Percentiles rank a stretch among this genome's conserved stretches.
Evolutionary conservation across 2,329 filamentous ascomycete species (phyloP).

Genomic region (Pseudogymnoascus sp.): DNA sequence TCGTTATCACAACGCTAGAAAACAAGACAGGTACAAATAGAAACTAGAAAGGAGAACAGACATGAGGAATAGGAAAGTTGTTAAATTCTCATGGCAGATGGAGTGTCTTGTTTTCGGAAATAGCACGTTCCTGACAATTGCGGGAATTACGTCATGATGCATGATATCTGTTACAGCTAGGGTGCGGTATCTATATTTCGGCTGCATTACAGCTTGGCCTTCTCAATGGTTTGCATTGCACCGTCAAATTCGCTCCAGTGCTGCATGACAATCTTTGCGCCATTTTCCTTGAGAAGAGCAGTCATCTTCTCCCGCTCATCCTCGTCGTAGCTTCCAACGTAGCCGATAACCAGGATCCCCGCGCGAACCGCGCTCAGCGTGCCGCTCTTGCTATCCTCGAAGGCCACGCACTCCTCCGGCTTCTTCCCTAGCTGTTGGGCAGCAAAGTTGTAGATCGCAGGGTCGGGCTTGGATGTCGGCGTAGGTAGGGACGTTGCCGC

Average conservation of each 20-base stretch:
- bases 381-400: conserved; percentile 86
- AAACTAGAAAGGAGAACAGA: not conserved
- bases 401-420: conserved; percentile 64
- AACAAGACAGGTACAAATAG: not conserved
- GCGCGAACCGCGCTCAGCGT: conserved; percentile 70
- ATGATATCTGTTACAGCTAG: not conserved
- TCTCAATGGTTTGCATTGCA: conserved; percentile 21
- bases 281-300: conserved; percentile 50
- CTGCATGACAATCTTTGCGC: conserved; percentile 54
- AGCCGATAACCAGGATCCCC: conserved; percentile 72
- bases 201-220: conserved; percentile 11
- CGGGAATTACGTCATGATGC: conserved; percentile 7
- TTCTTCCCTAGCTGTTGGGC: conserved; percentile 65
- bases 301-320: conserved; percentile 57
- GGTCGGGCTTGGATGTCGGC: conserved; percentile 87
- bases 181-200: not conserved
- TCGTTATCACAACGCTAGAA: not conserved
- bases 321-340: conserved; percentile 65
- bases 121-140: not conserved
- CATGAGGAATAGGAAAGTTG: too few species aligned
- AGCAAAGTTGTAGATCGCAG: conserved; percentile 76
- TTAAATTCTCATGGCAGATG: not conserved
- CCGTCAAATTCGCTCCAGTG: conserved; percentile 47
- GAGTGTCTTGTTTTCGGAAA: not conserved
- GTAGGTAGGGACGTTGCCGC: conserved; percentile 69